Base-by-base conservation (phyloP, 306 rosid species). In the Prunus dulcis region DNA sequence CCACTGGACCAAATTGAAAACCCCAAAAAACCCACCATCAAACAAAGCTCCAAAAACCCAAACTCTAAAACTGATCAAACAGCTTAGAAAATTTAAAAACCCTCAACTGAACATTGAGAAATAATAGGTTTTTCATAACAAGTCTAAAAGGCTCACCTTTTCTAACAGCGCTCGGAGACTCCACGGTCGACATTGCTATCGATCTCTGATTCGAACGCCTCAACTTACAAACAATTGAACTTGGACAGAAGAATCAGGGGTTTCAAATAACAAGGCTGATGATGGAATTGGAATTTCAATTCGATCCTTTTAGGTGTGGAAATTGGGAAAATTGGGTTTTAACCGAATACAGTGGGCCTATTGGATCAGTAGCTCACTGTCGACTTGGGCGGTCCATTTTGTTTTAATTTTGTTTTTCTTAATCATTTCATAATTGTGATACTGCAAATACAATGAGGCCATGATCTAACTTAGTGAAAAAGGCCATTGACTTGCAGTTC, bases 111-210 rank as follows among this genome's bases (percentile, higher is more conserved):
- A 49, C 13, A 61, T 9, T 55, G 38, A 41, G 52, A 30, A 63
- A 51, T 25, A 51, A 76, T n/a, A 51, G 65, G 64, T 25, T 61
- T 43, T 66, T 57, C 74, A 18, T 55, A 60, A n/a, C 56, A 14
- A 32, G 2, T 63, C 28, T 57, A 2, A 12, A 73, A 64, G 27
- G 70, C 68, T 64, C 43, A 92, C 97, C 97, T 88, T 91, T 92
- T 25, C 81, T 89, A 78, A 83, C 84, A 66, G 89, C 85, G 81
- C 53, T 81, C 10, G 91, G 95, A 19, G 96, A 92, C 43, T 88
- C 97, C 23, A 82, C 15, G 10, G 70, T 64, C 14, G 91, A 82
- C 99, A 90, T 94, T 20, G 65, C 41, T 25, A 19, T 60, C 46
- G 9, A 73, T 23, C 68, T 25, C 45, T 1, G 58, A 30, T 28